Evolutionary conservation across 75 land plant genomes (phyloP).

Genomic region (Larix kaempferi): DNA sequence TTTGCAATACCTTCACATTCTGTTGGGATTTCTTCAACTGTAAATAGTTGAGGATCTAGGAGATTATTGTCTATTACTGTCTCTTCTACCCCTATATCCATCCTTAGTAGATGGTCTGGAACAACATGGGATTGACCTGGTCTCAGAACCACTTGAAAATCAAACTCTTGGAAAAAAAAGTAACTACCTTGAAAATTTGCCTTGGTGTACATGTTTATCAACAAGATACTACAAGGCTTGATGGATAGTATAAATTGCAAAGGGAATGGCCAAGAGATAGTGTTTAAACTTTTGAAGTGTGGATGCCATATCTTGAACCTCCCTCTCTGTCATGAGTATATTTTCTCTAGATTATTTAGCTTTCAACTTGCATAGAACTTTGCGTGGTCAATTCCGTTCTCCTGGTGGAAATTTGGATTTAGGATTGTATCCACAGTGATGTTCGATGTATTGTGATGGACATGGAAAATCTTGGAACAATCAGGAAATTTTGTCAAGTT

Average conservation of each 20-base stretch:
- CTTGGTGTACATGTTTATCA: not conserved
- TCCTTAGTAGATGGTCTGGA: not conserved
- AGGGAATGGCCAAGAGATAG: constrained; percentile 3
- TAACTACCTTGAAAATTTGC: too few species aligned
- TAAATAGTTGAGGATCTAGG: too few species aligned
- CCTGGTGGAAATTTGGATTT: too few species aligned
- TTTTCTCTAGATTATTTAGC: constrained; percentile 14
- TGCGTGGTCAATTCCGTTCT: too few species aligned
- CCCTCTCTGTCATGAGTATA: constrained; percentile 16
- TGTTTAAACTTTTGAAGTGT: constrained; percentile 15
- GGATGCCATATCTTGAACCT: constrained; percentile 12
- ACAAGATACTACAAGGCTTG: constrained; percentile 15
- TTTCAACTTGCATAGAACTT: not conserved
- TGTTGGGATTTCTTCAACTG: not conserved
- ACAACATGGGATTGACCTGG: not conserved
- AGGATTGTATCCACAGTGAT: too few species aligned
- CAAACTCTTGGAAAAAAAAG: too few species aligned
- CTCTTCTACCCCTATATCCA: not conserved
- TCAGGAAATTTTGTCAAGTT: too few species aligned
- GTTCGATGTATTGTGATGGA: too few species aligned
- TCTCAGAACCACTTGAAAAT: not conserved
- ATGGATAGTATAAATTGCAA: constrained; percentile 10
- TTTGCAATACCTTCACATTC: not conserved
- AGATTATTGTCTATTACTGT: not conserved
- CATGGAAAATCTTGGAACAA: too few species aligned